Evolutionary conservation across 441 rosid genomes (phyloP), one percentile per base, ranked within the genome.

Genomic region (Jatropha multifida): DNA sequence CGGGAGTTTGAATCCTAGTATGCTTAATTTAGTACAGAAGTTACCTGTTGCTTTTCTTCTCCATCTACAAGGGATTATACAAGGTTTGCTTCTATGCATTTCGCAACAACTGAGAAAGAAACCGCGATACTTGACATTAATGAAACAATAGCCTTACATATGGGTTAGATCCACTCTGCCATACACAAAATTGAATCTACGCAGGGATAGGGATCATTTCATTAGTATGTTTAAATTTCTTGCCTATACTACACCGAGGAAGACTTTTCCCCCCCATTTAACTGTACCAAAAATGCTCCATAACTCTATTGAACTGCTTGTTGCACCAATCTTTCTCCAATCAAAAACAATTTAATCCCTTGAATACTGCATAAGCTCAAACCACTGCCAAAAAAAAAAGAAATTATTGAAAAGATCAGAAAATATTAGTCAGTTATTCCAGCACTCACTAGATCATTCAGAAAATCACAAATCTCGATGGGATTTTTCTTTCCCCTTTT

Each of bases 361-460:
- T 3, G 90, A 83, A 74, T 76, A 75, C 82, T 91, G 97, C 96
- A 91, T 91, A 59, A 96, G 86, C 91, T 96, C 99, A n/a, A 94
- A 94, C 99, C 98, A 96, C 99, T 94, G 90, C 82, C 58, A 64
- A 42, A 12, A 7, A 40, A 26, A 64, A 10, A 51, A 44, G 23
- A 44, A 44, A 44, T 4, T 4, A 5, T 44, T 44, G 7, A 27
- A 26, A 38, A 75, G 4, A 55, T 12, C 48, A 65, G 64, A 42
- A n/a, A 58, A 55, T 7, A 46, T 4, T 7, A 58, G 40, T 56
- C 55, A 15, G 71, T 10, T 52, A 73, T 7, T 20, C 54, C 7
- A 23, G 37, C 37, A 23, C 41, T 46, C 14, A 41, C 32, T 26
- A 61, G 20, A 40, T 27, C 12, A 23, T 27, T 2, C 20, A 20